Evolutionary conservation across 352 stramenopile genomes (phyloP), one percentile per base, ranked within the genome.

Genomic region (Pythium chondricola): DNA sequence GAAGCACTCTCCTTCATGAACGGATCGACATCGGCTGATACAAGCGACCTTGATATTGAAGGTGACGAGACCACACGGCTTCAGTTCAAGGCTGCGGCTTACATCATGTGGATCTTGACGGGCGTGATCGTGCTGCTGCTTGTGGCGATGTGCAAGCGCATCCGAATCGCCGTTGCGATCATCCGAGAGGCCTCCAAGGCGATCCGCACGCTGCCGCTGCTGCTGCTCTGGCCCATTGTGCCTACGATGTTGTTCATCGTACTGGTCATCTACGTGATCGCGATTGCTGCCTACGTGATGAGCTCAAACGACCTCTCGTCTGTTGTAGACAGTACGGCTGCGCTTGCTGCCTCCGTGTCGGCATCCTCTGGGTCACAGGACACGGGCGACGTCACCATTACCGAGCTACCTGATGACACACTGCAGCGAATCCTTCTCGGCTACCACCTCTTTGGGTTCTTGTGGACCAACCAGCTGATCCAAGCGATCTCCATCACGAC

Each of bases 391-490:
- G 14, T 30, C 17, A 54, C 62, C 21, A 22, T 81, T 16, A 51
- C 65, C 9, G 56, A 68, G 21, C 38, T 72, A 7, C 69, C 76
- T 33, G 76, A 69, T n/a, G 44, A 65, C 18, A 67, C 45, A 17
- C 48, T 74, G 24, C 78, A 84, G 58, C 75, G 81, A 32, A 61
- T 72, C 3, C 52, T 83, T 33, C 71, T 88, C 4, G 65, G 58
- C 16, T 93, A 85, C 47, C 80, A 92, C 43, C 50, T 98, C n/a
- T 99, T 99, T 62, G 85, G 83, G 36, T 97, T 97, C 38, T 90
- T 98, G 47, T 99, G 96, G 96, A 97, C 88, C 2, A 95, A 93
- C 31, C 83, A 98, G 59, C 96, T 98, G 37, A 78, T 99, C 40
- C 74, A 98, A 14, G 95, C 95, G 4, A 69, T 99, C 63, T 95